Evolutionary conservation across 1,284 basidiomycete genomes (phyloP), one percentile per base, ranked within the genome.

Genomic region (Ceratobasidium sp.): DNA sequence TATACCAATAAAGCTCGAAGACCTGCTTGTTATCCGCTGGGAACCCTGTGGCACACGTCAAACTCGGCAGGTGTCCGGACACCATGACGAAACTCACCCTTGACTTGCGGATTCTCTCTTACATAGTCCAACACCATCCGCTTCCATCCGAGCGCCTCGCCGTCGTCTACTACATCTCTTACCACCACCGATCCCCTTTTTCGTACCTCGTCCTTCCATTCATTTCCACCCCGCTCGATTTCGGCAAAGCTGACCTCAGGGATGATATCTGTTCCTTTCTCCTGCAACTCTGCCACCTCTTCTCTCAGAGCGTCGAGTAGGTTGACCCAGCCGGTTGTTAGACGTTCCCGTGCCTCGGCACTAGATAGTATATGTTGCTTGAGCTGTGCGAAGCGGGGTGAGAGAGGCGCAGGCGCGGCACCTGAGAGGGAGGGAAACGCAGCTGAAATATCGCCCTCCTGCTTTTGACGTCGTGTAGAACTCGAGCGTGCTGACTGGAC

Each of bases 1-100:
- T n/a, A n/a, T n/a, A n/a, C 50, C 27, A 22, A 78, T 91, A 92
- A 2, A 91, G 74, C 74, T 92, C 89, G 74, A 84, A 91, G 22
- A 86, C 87, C 77, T 91, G 88, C 68, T 89, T 86, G 72, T 91
- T 82, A 53, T 86, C 82, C 1, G 80, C 77, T 0, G 90, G 90
- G 73, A 86, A 88, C 0, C 89, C 89, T 86, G 76, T 74, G 32
- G 55, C 29, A 74, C 69, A 8, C 76, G 76, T n/a, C 20, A 60
- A 29, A n/a, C 13, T 57, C 3, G 49, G 29, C 22, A 22, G 42
- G 35, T 8, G 12, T 25, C 8, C 40, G 1, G 27, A 29, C 38
- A 20, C 62, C n/a, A 35, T 29, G 49, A 42, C 29, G 15, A 38
- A 42, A 57, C 69, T 20, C 40, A 83, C 85, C 86, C 78, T 81